phyloP scores from a whole-genome alignment of 805 yeast genomes.

The Hyphopichia homilentoma region DNA sequence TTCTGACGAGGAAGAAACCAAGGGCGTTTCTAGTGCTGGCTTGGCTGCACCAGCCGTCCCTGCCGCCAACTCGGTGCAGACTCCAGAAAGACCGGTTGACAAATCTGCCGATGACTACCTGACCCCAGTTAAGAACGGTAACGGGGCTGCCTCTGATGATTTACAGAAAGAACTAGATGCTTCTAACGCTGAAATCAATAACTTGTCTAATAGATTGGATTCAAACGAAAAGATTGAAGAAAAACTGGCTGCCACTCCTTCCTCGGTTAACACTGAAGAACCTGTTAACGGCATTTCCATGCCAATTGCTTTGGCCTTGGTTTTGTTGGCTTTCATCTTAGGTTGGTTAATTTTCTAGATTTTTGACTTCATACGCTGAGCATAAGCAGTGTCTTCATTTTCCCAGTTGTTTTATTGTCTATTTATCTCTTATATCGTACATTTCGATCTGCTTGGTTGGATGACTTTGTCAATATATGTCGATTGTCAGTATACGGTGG shows the following conservation, averaged over 20 bases:
- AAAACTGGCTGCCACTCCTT: conserved; percentile 12
- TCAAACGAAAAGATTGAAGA: conserved; percentile 27
- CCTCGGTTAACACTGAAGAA: conserved; percentile 17
- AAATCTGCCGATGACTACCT: neutral
- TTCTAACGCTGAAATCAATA: conserved; percentile 40
- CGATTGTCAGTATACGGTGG: too few species aligned
- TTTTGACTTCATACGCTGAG: too few species aligned
- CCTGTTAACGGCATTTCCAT: conserved; percentile 50
- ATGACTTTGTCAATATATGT: too few species aligned
- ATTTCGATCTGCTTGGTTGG: too few species aligned
- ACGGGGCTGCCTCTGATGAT: conserved; percentile 11
- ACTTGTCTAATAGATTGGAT: conserved; percentile 43
- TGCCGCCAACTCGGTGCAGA: neutral
- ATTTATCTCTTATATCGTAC: neutral
- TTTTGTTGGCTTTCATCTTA: conserved; percentile 50
- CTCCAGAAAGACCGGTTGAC: neutral
- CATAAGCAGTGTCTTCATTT: too few species aligned
- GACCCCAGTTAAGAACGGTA: neutral
- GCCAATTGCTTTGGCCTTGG: conserved; percentile 48
- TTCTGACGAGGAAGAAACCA: conserved; percentile 16
- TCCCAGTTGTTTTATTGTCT: neutral
- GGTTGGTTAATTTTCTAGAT: conserved; percentile 69
- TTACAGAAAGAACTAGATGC: conserved; percentile 31
- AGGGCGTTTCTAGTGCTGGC: conserved; percentile 8
- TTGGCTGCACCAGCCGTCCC: conserved; percentile 12